These are phyloP conservation scores for Paramecium pentaurelia DNA, from an alignment of 73 alveolate species.

Conservation along the genomic window DNA sequence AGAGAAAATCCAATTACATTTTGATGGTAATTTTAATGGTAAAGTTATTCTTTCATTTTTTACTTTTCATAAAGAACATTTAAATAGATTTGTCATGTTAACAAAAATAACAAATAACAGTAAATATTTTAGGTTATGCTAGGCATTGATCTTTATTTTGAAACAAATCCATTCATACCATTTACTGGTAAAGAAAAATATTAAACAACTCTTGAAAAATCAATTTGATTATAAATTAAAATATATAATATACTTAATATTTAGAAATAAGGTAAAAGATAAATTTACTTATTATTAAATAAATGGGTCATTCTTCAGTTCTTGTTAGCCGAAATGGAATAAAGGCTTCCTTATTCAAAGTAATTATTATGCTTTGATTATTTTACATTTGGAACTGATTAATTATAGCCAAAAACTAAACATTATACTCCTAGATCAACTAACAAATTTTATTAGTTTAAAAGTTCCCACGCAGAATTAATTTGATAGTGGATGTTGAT, in stretches of 20 bases:
- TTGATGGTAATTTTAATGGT: background rate
- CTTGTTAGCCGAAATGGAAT: background rate
- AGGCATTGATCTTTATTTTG: background rate
- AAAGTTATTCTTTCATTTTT: background rate
- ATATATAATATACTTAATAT: background rate
- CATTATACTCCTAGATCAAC: background rate
- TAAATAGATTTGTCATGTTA: background rate
- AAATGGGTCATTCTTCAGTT: background rate
- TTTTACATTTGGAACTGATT: background rate
- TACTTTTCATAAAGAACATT: background rate
- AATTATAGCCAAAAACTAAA: background rate
- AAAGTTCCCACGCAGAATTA: background rate
- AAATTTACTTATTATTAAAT: too few relatives aligned
- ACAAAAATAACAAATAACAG: background rate
- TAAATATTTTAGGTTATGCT: background rate
- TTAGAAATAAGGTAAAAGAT: background rate
- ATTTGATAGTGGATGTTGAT: background rate
- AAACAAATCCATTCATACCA: background rate
- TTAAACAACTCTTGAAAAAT: background rate
- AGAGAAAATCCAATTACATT: background rate
- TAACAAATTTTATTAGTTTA: background rate
- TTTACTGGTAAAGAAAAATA: background rate
- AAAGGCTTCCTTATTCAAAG: background rate
- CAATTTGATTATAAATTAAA: background rate
- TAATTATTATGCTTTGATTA: background rate